Evolutionary conservation across 768 basidiomycete genomes (phyloP).

Genomic region (Pisolithus microcarpus): DNA sequence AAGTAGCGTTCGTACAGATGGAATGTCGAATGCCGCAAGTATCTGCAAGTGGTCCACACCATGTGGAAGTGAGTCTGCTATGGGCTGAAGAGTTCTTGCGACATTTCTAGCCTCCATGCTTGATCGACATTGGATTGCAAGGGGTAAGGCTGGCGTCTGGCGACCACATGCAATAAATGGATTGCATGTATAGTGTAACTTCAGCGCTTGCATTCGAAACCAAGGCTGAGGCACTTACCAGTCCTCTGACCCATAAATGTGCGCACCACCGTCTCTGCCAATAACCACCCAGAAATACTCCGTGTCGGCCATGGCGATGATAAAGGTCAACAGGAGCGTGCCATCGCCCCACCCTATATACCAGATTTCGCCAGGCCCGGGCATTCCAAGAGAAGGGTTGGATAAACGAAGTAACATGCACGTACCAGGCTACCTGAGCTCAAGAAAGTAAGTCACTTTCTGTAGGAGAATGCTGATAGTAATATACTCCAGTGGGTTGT

Average conservation of each 20-base stretch:
- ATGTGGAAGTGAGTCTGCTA: background rate
- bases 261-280: background rate
- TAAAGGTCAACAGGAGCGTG: background rate
- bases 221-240: background rate
- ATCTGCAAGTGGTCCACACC: background rate
- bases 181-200: background rate
- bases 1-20: background rate
- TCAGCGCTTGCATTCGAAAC: background rate
- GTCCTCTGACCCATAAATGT: background rate
- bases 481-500: background rate
- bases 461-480: background rate
- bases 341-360: background rate
- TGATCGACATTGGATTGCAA: background rate
- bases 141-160: background rate
- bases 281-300: background rate
- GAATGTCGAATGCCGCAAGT: background rate
- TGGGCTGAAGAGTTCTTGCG: background rate
- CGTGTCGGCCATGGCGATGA: background rate
- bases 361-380: background rate
- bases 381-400: background rate
- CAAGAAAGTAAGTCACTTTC: background rate
- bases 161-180: background rate
- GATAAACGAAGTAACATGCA: background rate
- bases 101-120: background rate
- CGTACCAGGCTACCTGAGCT: background rate